phyloP scores from a whole-genome alignment of 2,329 filamentous ascomycete genomes.

The Fusarium avenaceum region DNA sequence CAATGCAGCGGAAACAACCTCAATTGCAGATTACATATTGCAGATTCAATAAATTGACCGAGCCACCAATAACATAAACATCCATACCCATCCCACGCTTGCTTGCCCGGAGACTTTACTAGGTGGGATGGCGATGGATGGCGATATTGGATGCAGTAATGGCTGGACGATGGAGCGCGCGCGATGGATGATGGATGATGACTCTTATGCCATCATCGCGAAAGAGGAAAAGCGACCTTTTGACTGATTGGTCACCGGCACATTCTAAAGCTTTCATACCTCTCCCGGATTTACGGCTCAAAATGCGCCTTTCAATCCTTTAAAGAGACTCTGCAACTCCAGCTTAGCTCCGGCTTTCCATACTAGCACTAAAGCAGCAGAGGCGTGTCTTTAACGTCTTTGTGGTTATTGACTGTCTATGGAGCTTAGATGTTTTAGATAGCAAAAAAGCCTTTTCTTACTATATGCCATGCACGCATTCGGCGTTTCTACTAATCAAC shows the following conservation, averaged over 20 bases:
- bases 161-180: neutral
- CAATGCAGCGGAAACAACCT: constrained; percentile 2
- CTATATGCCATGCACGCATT: neutral
- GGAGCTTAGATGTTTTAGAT: constrained; percentile 16
- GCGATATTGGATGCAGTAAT: neutral
- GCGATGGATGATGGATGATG: constrained; percentile 38
- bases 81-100: neutral
- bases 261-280: constrained; percentile 2
- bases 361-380: constrained; percentile 22
- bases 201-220: constrained; percentile 39
- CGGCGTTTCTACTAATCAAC: constrained; percentile 13
- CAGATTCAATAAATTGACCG: neutral
- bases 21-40: neutral
- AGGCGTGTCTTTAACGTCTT: constrained; percentile 27
- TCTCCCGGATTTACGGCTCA: constrained; percentile 48
- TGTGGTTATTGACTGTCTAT: neutral
- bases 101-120: too few species aligned
- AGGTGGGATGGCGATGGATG: constrained; percentile 9
- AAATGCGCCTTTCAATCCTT: constrained; percentile 13
- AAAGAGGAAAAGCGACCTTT: constrained; percentile 7
- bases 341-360: constrained; percentile 29
- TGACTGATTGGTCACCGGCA: constrained; percentile 23
- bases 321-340: constrained; percentile 17
- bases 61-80: constrained; percentile 20
- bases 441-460: constrained; percentile 1